Percentiles rank a stretch among this genome's conserved stretches.
These are phyloP conservation scores for Xylariaceae sp. DNA, from an alignment of 2,329 filamentous ascomycete species.

Conservation along the genomic window DNA sequence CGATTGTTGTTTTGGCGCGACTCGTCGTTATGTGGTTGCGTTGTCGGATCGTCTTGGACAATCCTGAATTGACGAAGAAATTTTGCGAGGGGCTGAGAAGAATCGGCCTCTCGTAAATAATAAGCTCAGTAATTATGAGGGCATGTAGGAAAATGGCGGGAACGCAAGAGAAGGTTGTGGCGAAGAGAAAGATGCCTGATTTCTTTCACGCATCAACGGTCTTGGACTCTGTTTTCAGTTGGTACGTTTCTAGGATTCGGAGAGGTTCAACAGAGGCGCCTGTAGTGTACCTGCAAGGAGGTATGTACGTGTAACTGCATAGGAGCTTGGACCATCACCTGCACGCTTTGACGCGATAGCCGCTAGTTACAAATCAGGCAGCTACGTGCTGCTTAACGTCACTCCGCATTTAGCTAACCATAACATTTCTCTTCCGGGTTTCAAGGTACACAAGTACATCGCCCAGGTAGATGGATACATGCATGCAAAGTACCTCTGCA, in stretches of 20 bases:
- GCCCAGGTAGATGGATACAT: too few relatives aligned
- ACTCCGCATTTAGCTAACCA: not conserved
- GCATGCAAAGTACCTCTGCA: too few relatives aligned
- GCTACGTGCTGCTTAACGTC: not conserved
- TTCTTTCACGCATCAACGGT: constrained; percentile 18
- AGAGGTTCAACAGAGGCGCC: not conserved
- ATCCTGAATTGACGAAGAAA: constrained; percentile 3
- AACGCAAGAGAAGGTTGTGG: not conserved
- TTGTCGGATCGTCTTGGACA: not conserved
- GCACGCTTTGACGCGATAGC: too few relatives aligned
- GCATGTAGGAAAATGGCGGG: not conserved
- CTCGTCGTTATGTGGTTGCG: constrained; percentile 1
- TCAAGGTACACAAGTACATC: not conserved
- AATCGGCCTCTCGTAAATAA: constrained; percentile 10
- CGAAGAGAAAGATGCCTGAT: not conserved
- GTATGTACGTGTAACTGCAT: too few relatives aligned
- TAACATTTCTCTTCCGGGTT: not conserved
- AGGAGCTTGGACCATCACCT: constrained; percentile 17
- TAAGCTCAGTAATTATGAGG: not conserved
- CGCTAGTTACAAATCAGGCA: too few relatives aligned
- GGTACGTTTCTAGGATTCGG: constrained; percentile 17
- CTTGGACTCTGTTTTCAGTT: constrained; percentile 31
- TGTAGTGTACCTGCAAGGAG: too few relatives aligned
- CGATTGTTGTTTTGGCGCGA: not conserved
- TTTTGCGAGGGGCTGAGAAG: not conserved